A percentile compares a stretch with the other conserved stretches of the same genome.
Conservation (phyloP, 1,284 basidiomycete genomes). For the Tremellales sp. region DNA sequence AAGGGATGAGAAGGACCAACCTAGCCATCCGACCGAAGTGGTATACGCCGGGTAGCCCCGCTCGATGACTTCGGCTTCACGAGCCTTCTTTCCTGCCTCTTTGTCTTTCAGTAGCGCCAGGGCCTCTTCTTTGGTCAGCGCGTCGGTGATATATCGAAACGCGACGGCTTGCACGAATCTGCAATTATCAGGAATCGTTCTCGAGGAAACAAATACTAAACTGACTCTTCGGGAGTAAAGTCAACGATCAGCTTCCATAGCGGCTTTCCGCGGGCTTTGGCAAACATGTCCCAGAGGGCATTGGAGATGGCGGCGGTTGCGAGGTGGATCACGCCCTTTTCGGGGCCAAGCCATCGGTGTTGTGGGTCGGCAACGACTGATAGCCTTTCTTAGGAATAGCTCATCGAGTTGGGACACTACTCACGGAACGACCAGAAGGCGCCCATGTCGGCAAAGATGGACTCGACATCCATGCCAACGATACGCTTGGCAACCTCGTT, state of each 20-base stretch:
- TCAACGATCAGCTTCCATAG: constrained; percentile 57
- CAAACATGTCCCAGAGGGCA: constrained; percentile 53
- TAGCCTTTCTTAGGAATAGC: background rate
- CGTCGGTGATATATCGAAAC: constrained; percentile 91
- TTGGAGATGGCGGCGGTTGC: constrained; percentile 56
- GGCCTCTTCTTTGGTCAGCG: constrained; percentile 85
- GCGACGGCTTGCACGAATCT: constrained; percentile 70
- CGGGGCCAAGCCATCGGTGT: constrained; percentile 68
- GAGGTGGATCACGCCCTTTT: constrained; percentile 55
- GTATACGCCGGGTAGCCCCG: constrained; percentile 88
- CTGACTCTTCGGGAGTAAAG: constrained; percentile 63
- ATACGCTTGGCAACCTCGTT: constrained; percentile 71
- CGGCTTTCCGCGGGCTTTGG: constrained; percentile 53
- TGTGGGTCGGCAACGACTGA: constrained; percentile 76
- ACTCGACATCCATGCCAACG: constrained; percentile 76
- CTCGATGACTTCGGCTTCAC: constrained; percentile 65
- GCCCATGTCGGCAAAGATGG: constrained; percentile 85
- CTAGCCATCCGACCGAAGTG: constrained; percentile 89
- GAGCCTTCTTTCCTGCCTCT: constrained; percentile 68
- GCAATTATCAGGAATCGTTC: too few species aligned
- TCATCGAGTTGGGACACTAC: constrained; percentile 10
- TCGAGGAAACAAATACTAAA: constrained; percentile 3
- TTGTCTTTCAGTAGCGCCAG: constrained; percentile 73
- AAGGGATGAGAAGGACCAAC: constrained; percentile 36
- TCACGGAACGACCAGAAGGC: constrained; percentile 48